Evolutionary conservation across 1,139 yeast species (phyloP).

Genomic region (Petasospora fabianii): DNA sequence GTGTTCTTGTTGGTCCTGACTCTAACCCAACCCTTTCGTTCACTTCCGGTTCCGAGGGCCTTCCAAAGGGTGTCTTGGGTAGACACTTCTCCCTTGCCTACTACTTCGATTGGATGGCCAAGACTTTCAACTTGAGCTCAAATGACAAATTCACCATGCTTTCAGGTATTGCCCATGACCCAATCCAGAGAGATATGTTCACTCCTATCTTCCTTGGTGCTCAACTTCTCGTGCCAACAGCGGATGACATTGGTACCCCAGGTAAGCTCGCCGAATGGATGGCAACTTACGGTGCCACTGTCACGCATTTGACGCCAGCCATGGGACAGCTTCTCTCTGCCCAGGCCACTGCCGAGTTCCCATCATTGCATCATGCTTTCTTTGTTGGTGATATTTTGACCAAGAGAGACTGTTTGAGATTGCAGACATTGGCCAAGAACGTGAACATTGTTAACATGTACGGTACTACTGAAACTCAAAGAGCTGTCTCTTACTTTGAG

Average conservation of each 20-base stretch:
- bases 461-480: conserved; percentile 98
- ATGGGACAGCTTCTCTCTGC: conserved; percentile 98
- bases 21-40: conserved; percentile 94
- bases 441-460: conserved; percentile 95
- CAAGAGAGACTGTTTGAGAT: conserved; percentile 89
- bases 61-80: conserved; percentile 98
- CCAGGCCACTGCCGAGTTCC: conserved; percentile 89
- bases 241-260: conserved; percentile 97
- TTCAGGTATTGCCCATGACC: conserved; percentile 98
- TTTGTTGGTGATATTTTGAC: conserved; percentile 97
- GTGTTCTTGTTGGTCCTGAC: conserved; percentile 96
- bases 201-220: conserved; percentile 97
- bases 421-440: conserved; percentile 88
- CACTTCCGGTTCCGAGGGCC: conserved; percentile 98
- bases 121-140: conserved; percentile 70
- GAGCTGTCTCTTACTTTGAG: conserved; percentile 93
- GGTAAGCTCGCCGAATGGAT: conserved; percentile 98
- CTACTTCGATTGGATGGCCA: conserved; percentile 98
- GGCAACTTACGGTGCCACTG: conserved; percentile 86
- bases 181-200: conserved; percentile 98
- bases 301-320: conserved; percentile 97
- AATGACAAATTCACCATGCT: conserved; percentile 94
- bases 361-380: conserved; percentile 89
- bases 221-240: conserved; percentile 84
- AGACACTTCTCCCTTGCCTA: conserved; percentile 96